Evolutionary conservation across 768 basidiomycete genomes (phyloP), one percentile per base, ranked within the genome.

Genomic region (Porphyrellus cyaneotinctus): DNA sequence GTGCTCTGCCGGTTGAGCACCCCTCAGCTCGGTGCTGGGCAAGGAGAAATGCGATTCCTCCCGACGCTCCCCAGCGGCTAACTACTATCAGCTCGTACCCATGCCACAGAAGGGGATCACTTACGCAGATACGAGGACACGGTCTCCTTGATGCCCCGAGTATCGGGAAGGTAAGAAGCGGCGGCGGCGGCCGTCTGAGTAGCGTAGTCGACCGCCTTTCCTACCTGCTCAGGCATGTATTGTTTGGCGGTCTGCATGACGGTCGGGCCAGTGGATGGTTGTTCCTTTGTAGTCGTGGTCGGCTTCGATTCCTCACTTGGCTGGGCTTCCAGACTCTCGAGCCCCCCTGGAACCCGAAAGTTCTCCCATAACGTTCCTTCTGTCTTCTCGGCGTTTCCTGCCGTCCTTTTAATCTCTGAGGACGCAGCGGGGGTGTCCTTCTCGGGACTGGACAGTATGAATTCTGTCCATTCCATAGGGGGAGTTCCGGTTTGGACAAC

Each of bases 11-110:
- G 76, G 70, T 23, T 59, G 63, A 23, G 66, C 60, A 0, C 73
- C 73, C 24, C 62, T 61, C 12, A 64, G 49, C 44, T 74, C 70
- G 17, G 60, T 56, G 18, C 74, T 73, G 2, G 75, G 74, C 38
- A 76, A 50, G 13, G 74, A 71, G 18, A 57, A 17, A n/a, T 39
- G 54, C 1, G 20, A 20, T 17, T 23, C 43, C 13, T 38, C 20
- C 37, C n/a, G 22, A 12, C 24, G 26, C 18, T 35, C 35, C 20
- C 51, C 51, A 14, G 53, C 15, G 14, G 51, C 63, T 65, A 26
- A 23, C 11, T 13, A 6, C n/a, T 1, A 22, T 65, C 46, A 70
- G 54, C 17, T 12, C 13, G 35, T n/a, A 17, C 6, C 20, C 20
- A 15, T 11, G 9, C 17, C 18, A n/a, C 26, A 17, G 13, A 47